Evolutionary conservation across 768 basidiomycete species (phyloP).

Genomic region (Phylloporus arenicola): DNA sequence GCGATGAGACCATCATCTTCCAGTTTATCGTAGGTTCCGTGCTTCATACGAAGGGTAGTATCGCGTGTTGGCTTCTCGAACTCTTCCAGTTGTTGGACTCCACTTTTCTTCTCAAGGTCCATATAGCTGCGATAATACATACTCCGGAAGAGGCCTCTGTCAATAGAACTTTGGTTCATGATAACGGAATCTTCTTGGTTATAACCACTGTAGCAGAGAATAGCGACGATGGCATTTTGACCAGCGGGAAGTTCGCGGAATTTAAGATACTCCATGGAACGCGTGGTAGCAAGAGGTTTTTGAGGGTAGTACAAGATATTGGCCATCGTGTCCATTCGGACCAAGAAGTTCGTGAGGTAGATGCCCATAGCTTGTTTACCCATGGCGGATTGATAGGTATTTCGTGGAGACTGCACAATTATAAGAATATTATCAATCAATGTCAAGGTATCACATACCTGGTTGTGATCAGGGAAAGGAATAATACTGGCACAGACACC

Average conservation of each 20-base stretch:
- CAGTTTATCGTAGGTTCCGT: slow-evolving; percentile 97
- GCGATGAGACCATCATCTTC: slow-evolving; percentile 96
- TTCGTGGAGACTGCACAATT: slow-evolving; percentile 83
- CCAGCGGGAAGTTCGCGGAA: slow-evolving; percentile 98
- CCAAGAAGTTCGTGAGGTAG: slow-evolving; percentile 95
- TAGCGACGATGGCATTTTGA: slow-evolving; percentile 98
- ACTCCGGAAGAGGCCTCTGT: slow-evolving; percentile 96
- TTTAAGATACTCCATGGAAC: slow-evolving; percentile 98
- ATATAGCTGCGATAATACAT: slow-evolving; percentile 98
- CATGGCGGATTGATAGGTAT: slow-evolving; percentile 99
- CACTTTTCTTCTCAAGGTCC: slow-evolving; percentile 97
- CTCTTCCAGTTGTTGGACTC: slow-evolving; percentile 86
- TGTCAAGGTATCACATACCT: slow-evolving; percentile 47
- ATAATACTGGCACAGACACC: slow-evolving; percentile 99
- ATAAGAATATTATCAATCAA: neutral
- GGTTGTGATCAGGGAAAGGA: slow-evolving; percentile 99
- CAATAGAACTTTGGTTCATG: slow-evolving; percentile 99
- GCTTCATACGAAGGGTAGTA: slow-evolving; percentile 93
- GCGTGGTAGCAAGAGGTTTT: slow-evolving; percentile 96
- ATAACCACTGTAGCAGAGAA: slow-evolving; percentile 97
- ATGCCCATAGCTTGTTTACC: slow-evolving; percentile 99
- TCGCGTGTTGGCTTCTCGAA: slow-evolving; percentile 96
- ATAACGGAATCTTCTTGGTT: slow-evolving; percentile 99
- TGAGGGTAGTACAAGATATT: slow-evolving; percentile 99
- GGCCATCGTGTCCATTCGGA: slow-evolving; percentile 99